Conservation (phyloP, 371 early-diverging fungal species). For the Mucor indicus region DNA sequence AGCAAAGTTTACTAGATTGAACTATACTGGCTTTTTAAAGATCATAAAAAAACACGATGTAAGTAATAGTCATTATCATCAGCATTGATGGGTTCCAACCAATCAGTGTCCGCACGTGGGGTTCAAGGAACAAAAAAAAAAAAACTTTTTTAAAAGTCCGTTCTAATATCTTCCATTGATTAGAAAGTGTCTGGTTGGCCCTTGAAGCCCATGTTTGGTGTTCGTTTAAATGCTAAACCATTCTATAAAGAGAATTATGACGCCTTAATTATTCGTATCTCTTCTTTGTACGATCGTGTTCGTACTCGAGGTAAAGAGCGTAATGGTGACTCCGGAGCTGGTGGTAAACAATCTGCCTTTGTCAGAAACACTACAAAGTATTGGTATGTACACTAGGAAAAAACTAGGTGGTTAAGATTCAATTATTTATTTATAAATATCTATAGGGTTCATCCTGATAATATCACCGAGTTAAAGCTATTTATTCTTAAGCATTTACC, state of each 20-base stretch:
- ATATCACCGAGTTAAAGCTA: conserved; percentile 95
- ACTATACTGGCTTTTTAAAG: conserved; percentile 96
- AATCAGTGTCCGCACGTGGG: conserved; percentile 28
- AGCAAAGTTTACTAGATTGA: conserved; percentile 92
- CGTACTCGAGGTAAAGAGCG: conserved; percentile 77
- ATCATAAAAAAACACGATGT: conserved; percentile 98
- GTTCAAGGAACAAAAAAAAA: background rate
- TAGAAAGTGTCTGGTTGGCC: conserved; percentile 85
- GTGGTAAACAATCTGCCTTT: conserved; percentile 63
- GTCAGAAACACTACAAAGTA: conserved; percentile 95
- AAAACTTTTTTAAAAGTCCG: conserved; percentile 4
- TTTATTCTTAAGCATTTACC: conserved; percentile 95
- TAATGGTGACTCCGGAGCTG: conserved; percentile 50
- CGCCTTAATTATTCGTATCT: conserved; percentile 84
- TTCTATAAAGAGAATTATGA: conserved; percentile 94
- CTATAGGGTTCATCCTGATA: conserved; percentile 95
- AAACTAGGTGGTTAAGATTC: background rate
- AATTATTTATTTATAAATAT: background rate
- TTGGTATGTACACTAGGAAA: conserved; percentile 53
- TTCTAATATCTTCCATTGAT: background rate
- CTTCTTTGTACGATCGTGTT: conserved; percentile 88
- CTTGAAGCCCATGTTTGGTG: conserved; percentile 87
- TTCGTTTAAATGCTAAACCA: conserved; percentile 82
- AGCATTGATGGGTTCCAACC: conserved; percentile 6
- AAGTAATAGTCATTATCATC: conserved; percentile 19